Evolutionary conservation across 169 alveolate species (phyloP), one percentile per base, ranked within the genome.

Genomic region (Amoebophrya sp.): DNA sequence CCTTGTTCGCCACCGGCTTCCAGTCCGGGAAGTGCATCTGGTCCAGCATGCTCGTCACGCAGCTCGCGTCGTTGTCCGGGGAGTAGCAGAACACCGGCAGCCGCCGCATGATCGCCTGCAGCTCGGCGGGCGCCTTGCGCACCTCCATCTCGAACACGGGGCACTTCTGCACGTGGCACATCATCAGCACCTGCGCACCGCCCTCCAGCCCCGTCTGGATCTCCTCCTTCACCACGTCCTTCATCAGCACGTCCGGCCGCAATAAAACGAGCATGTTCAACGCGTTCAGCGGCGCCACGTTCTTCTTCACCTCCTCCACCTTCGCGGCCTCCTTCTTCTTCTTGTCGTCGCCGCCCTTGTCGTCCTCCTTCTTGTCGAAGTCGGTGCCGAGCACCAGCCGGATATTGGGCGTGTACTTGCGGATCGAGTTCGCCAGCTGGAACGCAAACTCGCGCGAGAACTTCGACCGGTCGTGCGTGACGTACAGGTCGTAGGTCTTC

Each of bases 401-500:
- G 89, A 92, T 89, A 40, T 92, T 92, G 41, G 91, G 92, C 16
- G 90, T 88, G 70, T 38, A 58, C 34, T 88, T 58, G 34, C 90
- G 40, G 90, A 88, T 43, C 5, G 78, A 41, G 0, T 88, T 43
- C 40, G 58, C 40, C 70, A 88, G 43, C 5, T 88, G 78, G 41
- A 88, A 58, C 26, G 90, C 90, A 41, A 88, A 41, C 40, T 31
- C 45, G 16, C 42, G 26, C 45, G 78, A 45, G 26, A 41, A 45
- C 31, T 88, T 88, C 13, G 70, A 40, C 23, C 90, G 90, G 48
- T 89, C 91, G 89, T 89, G 91, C 16, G 69, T 39, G 39, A 89
- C 40, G 91, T 29, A 90, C 92, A 92, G 58, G 90, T 92, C 94
- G 50, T 90, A 92, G 89, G 89, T 88, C 90, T 92, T 92, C 89